phyloP scores from a whole-genome alignment of 2,329 filamentous ascomycete genomes.

The Ascochyta fabae region DNA sequence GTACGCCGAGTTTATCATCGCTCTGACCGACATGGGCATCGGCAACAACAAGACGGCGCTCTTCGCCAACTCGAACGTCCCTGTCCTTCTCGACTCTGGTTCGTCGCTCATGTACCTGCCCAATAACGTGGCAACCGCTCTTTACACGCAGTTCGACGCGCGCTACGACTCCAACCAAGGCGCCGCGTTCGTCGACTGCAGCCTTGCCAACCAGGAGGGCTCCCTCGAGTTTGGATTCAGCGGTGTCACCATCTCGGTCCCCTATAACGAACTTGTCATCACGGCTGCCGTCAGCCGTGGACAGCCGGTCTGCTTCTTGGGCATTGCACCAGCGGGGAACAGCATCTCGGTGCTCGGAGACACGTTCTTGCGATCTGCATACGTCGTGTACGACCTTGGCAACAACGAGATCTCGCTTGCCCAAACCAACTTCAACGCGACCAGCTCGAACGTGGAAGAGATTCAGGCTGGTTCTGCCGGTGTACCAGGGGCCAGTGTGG shows the following conservation, averaged over 20 bases:
- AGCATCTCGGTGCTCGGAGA: constrained; percentile 63
- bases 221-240: constrained; percentile 66
- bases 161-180: constrained; percentile 50
- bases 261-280: constrained; percentile 63
- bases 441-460: constrained; percentile 57
- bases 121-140: constrained; percentile 59
- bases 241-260: constrained; percentile 60
- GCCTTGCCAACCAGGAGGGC: constrained; percentile 54
- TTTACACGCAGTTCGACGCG: constrained; percentile 52
- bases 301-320: constrained; percentile 54
- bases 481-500: constrained; percentile 61
- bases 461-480: constrained; percentile 58
- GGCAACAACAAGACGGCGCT: constrained; percentile 53
- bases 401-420: constrained; percentile 68
- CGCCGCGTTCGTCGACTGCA: constrained; percentile 62
- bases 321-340: constrained; percentile 58
- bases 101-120: constrained; percentile 76
- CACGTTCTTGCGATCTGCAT: constrained; percentile 68
- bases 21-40: constrained; percentile 55
- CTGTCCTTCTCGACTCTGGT: constrained; percentile 75
- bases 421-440: constrained; percentile 66
- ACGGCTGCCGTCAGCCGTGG: constrained; percentile 53
- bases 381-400: constrained; percentile 67
- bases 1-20: constrained; percentile 63
- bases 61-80: constrained; percentile 51